Base-by-base conservation (phyloP, 768 basidiomycete species). In the Steccherinum ochraceum region DNA sequence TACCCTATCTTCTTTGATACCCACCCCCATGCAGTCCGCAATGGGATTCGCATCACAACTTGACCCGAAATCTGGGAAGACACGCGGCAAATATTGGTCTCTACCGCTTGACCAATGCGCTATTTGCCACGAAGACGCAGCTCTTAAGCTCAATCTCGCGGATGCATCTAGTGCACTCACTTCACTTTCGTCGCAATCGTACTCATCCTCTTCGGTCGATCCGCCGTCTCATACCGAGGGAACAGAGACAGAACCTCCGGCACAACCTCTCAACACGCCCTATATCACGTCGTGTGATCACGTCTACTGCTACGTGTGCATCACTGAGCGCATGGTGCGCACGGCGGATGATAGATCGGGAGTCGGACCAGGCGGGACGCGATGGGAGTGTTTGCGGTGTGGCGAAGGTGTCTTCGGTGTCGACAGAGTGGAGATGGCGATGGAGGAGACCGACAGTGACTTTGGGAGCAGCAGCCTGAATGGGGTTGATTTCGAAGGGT, bases 241-340 rank as follows among this genome's bases (percentile, higher is more conserved):
- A 16, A 53, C 50, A 4, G 73, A 70, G 27, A 67, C 67, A 20
- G 74, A 73, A 49, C 74, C 78, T 20, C 77, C 82, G 3, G 57
- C 74, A 25, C 72, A 81, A 60, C 86, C 90, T 2, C 80, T 95
- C 54, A 76, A 86, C 60, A 86, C 82, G 41, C 85, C 94, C 0
- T 97, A 95, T 62, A 69, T 86, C 46, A 83, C 92, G 26, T 83
- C 84, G 24, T 93, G 89, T 55, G 85, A 81, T 5, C 92, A 96
- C 62, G 65, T 79, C 12, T 99, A 94, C 69, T 98, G 96, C 68
- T 99, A 97, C 66, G 84, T 86, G 58, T 99, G 96, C 67, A 75
- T 98, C 40, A 79, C 90, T 12, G 88, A 89, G 61, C 81, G 83
- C 54, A 79, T 97, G 72, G 76, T 90, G 60, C 81, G 78, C 27